phyloP scores from a whole-genome alignment of 2,329 filamentous ascomycete genomes.

The Pyrenophora tritici-repentis region DNA sequence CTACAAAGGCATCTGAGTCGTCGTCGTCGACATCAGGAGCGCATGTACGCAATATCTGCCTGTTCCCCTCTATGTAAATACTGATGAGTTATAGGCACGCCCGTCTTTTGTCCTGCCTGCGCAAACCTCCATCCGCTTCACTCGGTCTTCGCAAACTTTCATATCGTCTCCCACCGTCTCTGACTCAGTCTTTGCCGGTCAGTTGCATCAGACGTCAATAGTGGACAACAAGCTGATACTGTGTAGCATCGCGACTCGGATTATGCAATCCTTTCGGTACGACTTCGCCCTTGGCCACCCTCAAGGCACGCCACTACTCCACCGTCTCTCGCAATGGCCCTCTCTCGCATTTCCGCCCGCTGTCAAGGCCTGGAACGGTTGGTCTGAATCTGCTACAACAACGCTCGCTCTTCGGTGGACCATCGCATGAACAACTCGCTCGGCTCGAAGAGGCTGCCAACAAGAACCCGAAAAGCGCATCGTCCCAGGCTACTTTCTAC shows the following conservation, averaged over 20 bases:
- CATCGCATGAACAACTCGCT: constrained; percentile 69
- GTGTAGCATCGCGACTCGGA: constrained; percentile 42
- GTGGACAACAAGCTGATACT: constrained; percentile 5
- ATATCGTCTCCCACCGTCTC: constrained; percentile 19
- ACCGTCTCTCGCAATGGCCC: constrained; percentile 44
- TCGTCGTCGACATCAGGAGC: background rate
- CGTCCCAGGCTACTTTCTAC: constrained; percentile 92
- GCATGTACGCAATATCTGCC: background rate
- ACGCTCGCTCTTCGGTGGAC: constrained; percentile 53
- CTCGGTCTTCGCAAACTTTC: constrained; percentile 14
- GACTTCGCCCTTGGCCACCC: constrained; percentile 28
- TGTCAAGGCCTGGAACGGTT: constrained; percentile 38
- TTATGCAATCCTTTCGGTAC: constrained; percentile 44
- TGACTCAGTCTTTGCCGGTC: constrained; percentile 28
- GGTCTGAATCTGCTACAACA: constrained; percentile 51
- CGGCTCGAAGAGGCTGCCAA: constrained; percentile 91
- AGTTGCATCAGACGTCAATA: constrained; percentile 4
- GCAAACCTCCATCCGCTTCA: constrained; percentile 15
- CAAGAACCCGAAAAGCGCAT: constrained; percentile 84
- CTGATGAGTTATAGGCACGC: constrained; percentile 19
- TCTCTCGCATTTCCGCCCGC: constrained; percentile 36
- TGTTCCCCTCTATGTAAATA: background rate
- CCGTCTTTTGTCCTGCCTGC: constrained; percentile 28
- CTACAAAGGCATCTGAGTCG: constrained; percentile 13
- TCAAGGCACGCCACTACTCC: constrained; percentile 46